A percentile compares a stretch with the other conserved stretches of the same genome.
Evolutionary conservation across 306 rosid genomes (phyloP).

Genomic region (Fragaria iinumae): DNA sequence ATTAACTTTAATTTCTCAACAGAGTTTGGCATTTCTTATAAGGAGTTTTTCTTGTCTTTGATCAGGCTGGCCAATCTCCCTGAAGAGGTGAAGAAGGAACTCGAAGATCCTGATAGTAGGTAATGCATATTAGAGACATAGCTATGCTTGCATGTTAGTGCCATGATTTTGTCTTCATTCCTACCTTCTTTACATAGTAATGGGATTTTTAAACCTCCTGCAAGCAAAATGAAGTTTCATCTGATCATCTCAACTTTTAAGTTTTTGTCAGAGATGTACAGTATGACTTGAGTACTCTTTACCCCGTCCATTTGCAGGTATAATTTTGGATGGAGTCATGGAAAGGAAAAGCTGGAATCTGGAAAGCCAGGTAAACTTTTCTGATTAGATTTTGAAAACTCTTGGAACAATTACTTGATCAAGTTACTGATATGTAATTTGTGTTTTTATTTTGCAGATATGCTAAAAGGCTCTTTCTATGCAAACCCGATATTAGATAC

Average conservation of each 20-base stretch:
- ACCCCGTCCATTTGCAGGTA: slow-evolving; percentile 51
- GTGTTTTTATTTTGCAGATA: slow-evolving; percentile 47
- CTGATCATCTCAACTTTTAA: neutral
- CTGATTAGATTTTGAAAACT: slow-evolving; percentile 16
- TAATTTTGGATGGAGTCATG: slow-evolving; percentile 99
- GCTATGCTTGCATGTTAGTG: neutral
- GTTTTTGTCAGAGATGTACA: neutral
- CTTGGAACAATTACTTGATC: neutral
- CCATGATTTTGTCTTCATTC: neutral
- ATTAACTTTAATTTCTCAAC: neutral
- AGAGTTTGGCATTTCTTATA: neutral
- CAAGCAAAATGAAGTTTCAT: neutral
- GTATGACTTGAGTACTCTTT: slow-evolving; percentile 20
- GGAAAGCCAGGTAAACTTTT: slow-evolving; percentile 73
- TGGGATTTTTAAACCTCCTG: neutral
- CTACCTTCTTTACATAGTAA: neutral
- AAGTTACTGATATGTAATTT: neutral
- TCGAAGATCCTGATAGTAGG: slow-evolving; percentile 87
- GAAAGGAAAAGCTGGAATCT: slow-evolving; percentile 93
- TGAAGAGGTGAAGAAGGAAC: slow-evolving; percentile 63
- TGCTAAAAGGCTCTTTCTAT: slow-evolving; percentile 86
- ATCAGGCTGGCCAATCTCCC: slow-evolving; percentile 77
- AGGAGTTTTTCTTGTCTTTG: slow-evolving; percentile 11
- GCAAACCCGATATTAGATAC: slow-evolving; percentile 86
- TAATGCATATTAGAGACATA: slow-evolving; percentile 28